These are phyloP conservation scores for Brasilioporus rufonigricans DNA, from an alignment of 768 basidiomycete genomes.

Conservation along the genomic window DNA sequence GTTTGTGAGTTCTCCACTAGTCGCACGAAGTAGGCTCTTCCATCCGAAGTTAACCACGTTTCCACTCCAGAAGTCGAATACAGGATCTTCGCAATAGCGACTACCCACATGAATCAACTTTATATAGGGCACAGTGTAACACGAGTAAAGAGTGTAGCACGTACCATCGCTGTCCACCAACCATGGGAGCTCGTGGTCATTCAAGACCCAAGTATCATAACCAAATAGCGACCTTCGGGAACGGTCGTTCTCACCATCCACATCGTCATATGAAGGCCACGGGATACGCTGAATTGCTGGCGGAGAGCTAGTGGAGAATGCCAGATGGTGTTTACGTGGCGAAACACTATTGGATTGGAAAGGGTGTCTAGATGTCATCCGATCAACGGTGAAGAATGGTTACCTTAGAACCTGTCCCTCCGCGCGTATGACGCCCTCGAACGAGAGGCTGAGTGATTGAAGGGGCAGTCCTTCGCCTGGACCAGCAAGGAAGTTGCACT, in stretches of 20 bases:
- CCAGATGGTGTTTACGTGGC: conserved; percentile 62
- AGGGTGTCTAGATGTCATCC: conserved; percentile 1
- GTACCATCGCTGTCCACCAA: conserved; percentile 70
- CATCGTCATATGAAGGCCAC: conserved; percentile 61
- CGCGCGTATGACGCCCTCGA: conserved; percentile 80
- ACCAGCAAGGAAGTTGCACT: conserved; percentile 71
- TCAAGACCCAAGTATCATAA: conserved; percentile 72
- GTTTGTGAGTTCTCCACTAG: conserved; percentile 42
- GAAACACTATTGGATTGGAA: conserved; percentile 53
- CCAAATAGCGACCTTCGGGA: conserved; percentile 36
- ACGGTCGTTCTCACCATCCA: conserved; percentile 35
- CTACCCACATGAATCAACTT: conserved; percentile 34
- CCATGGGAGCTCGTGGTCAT: conserved; percentile 69
- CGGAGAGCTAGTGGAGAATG: conserved; percentile 74
- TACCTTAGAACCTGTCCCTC: conserved; percentile 76
- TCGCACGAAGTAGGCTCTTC: conserved; percentile 75
- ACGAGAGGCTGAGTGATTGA: conserved; percentile 63
- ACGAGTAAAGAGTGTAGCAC: conserved; percentile 13
- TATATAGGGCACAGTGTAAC: neutral
- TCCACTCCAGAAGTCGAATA: conserved; percentile 62
- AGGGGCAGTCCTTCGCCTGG: conserved; percentile 77
- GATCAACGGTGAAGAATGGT: neutral
- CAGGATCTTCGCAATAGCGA: conserved; percentile 62
- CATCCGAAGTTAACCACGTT: conserved; percentile 85
- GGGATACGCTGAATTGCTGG: conserved; percentile 81